Percentiles rank a stretch among this genome's conserved stretches.
phyloP scores from a whole-genome alignment of 805 yeast species.

The Candida quercuum region DNA sequence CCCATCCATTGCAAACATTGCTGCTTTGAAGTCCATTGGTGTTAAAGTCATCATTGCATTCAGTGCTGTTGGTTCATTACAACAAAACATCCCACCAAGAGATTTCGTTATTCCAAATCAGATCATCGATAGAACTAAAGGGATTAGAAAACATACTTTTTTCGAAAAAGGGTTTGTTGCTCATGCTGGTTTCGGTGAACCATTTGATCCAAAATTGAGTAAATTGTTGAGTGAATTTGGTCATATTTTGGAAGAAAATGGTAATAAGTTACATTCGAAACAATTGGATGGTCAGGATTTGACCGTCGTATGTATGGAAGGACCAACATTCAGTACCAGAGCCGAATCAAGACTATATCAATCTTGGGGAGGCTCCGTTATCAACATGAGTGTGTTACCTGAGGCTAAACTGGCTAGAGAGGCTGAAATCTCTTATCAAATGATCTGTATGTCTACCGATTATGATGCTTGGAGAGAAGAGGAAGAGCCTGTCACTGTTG shows the following conservation, averaged over 20 bases:
- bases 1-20: slow-evolving; percentile 90
- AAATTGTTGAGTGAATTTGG: slow-evolving; percentile 55
- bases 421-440: slow-evolving; percentile 94
- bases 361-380: slow-evolving; percentile 89
- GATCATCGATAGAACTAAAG: slow-evolving; percentile 95
- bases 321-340: slow-evolving; percentile 95
- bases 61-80: slow-evolving; percentile 94
- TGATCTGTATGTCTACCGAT: slow-evolving; percentile 98
- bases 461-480: slow-evolving; percentile 97
- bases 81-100: slow-evolving; percentile 83
- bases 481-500: slow-evolving; percentile 97
- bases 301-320: slow-evolving; percentile 95
- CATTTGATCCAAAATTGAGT: slow-evolving; percentile 76
- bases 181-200: slow-evolving; percentile 96
- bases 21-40: slow-evolving; percentile 85
- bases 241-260: slow-evolving; percentile 44
- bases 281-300: slow-evolving; percentile 64
- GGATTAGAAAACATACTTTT: slow-evolving; percentile 84
- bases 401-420: slow-evolving; percentile 96
- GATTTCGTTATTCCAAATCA: slow-evolving; percentile 97
- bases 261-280: slow-evolving; percentile 60
- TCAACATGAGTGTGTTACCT: slow-evolving; percentile 97
- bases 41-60: slow-evolving; percentile 88
- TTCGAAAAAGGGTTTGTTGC: slow-evolving; percentile 88
- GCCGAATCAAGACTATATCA: slow-evolving; percentile 89